Evolutionary conservation across 2,329 filamentous ascomycete genomes (phyloP), one percentile per base, ranked within the genome.

Genomic region (Aureobasidium musti): DNA sequence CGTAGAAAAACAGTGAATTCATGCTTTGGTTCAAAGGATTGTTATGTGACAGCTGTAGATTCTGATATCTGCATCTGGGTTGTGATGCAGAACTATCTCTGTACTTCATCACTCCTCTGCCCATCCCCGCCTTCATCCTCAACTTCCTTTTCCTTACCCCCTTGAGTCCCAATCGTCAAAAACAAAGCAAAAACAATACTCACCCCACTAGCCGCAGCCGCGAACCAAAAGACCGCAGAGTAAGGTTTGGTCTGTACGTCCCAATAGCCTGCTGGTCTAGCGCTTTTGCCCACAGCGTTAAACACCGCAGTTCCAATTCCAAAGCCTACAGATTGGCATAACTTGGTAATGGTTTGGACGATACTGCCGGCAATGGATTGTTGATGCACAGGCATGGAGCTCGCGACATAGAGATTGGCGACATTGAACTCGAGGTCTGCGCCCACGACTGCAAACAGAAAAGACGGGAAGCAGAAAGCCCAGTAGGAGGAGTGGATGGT

Each of bases 401-500:
- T 87, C 81, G 89, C 85, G 64, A 90, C 87, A 69, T 90, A 90
- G 83, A 90, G 88, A 82, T 91, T 90, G 3, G 85, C 84, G 26
- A 90, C 87, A 68, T 89, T 89, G 74, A 90, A 90, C 67, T 90
- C 84, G 39, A 91, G 83, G 72, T 90, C 89, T 0, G 87, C 87
- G 1, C 88, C 88, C 4, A 89, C 78, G 1, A 90, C 87, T 26
- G 83, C 82, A 30, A 90, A 75, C 19, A 87, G 75, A 45, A 89
- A 75, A 0, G 82, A 82, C 0, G 87, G 86, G 72, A 90, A 90
- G 6, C 84, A 81, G 68, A 88, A 86, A 0, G 83, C 83, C 88
- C 88, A 91, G 73, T 90, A 90, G 21, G 79, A 82, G 65, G 82
- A 82, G 11, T 83, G 79, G 1, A 81, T 73, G 45, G 79, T 76